Base-by-base conservation (phyloP, 805 yeast species). In the Teunomyces aglyptinius region DNA sequence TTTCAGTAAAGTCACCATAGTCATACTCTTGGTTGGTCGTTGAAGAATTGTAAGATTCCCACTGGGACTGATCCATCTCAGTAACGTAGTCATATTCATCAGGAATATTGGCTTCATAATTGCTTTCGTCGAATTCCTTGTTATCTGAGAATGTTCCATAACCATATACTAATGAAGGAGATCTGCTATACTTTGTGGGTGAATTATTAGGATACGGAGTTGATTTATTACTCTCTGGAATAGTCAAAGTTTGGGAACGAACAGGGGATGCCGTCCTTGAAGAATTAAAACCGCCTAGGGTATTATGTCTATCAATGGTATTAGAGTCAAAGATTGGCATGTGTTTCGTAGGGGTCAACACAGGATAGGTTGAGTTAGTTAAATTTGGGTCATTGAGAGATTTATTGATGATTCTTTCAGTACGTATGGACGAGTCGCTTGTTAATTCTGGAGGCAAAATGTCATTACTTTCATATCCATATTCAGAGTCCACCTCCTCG, bases 121-220 rank as follows among this genome's bases (percentile, higher is more conserved):
- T 55, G 40, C 12, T 41, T 3, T 50, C 52, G 41, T 54, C 56
- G 11, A 43, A 45, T 31, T 41, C 44, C 20, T 48, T 48, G 6
- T 50, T 43, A 13, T 47, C 50, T 2, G 32, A 44, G 36, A 24
- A 46, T 33, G 36, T 41, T 28, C 43, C 34, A 22, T 43, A 32
- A 8, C 48, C 51, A 33, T 54, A 55, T 34, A 52, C 43, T 16
- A 59, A 46, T 6, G 67, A 55, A 1, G 68, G 65, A 6, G 67
- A 57, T 20, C 60, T 45, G 3, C 57, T 57, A 35, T 51, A 56
- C 47, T 61, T 64, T 35, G 53, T 55, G 1, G 72, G 69, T 11
- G 71, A 64, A 0, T 69, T 65, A 36, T 7, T 18, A 11, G 27
- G 28, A 36, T 36, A n/a, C n/a, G 39, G 15, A 4, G 39, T 26